Evolutionary conservation across 192 early-diverging fungal genomes (phyloP).

Genomic region (Polychytrium aggregatum): DNA sequence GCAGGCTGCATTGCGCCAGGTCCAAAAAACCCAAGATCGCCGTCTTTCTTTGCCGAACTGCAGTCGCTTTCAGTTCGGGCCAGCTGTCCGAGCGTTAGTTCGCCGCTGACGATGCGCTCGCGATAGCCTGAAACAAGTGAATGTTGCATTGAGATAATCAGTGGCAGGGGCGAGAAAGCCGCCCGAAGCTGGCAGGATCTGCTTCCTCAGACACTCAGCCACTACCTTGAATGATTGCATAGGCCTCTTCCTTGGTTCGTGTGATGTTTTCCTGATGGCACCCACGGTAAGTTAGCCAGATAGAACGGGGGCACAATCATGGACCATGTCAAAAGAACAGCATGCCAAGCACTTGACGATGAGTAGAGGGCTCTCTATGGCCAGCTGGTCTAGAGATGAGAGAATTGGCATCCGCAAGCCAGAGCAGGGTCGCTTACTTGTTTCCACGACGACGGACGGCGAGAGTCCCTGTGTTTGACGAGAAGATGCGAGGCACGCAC

Average conservation of each 20-base stretch:
- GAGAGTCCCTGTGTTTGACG: slow-evolving; percentile 76
- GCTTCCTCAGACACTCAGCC: neutral
- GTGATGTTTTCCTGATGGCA: slow-evolving; percentile 83
- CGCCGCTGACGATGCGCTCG: slow-evolving; percentile 48
- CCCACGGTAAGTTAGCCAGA: too few species aligned
- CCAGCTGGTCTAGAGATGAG: too few species aligned
- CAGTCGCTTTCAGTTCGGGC: slow-evolving; percentile 81
- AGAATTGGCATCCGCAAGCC: too few species aligned
- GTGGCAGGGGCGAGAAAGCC: neutral
- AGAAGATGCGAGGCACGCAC: slow-evolving; percentile 81
- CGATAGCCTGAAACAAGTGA: slow-evolving; percentile 32
- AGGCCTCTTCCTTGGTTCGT: slow-evolving; percentile 81
- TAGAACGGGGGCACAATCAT: too few species aligned
- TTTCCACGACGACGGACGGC: slow-evolving; percentile 84
- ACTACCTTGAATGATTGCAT: slow-evolving; percentile 43
- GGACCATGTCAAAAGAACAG: too few species aligned
- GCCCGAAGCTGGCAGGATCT: neutral
- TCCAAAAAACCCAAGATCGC: slow-evolving; percentile 84
- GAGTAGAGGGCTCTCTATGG: too few species aligned
- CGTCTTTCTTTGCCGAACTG: slow-evolving; percentile 74
- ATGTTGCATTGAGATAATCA: neutral
- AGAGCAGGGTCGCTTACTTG: too few species aligned
- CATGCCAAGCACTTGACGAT: too few species aligned
- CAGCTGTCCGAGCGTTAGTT: slow-evolving; percentile 53
- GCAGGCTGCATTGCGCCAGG: slow-evolving; percentile 71